These are phyloP conservation scores for Lepidopterella palustris DNA, from an alignment of 495 filamentous ascomycete species.

Conservation along the genomic window DNA sequence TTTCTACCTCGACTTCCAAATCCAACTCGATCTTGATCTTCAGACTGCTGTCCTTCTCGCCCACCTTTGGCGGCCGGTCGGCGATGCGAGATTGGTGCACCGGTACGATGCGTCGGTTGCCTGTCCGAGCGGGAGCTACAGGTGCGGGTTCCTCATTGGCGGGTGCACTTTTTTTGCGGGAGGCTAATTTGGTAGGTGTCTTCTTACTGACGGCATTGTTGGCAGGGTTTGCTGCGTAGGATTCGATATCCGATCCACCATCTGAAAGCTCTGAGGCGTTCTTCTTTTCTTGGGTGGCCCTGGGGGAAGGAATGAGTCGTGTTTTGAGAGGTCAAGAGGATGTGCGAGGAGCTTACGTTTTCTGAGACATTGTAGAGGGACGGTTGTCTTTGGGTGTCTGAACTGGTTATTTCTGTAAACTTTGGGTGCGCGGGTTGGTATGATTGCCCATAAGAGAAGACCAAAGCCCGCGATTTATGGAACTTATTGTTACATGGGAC, in stretches of 20 bases:
- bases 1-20: conserved; percentile 28
- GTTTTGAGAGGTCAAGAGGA: background rate
- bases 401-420: too few relatives aligned
- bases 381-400: too few relatives aligned
- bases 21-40: conserved; percentile 34
- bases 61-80: conserved; percentile 24
- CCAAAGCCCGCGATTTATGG: too few relatives aligned
- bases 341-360: background rate
- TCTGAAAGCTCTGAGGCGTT: background rate
- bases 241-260: background rate
- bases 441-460: too few relatives aligned
- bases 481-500: too few relatives aligned
- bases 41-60: conserved; percentile 26
- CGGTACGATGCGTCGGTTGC: conserved; percentile 23
- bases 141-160: conserved; percentile 6
- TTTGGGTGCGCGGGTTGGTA: too few relatives aligned
- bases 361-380: too few relatives aligned
- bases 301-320: background rate
- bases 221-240: too few relatives aligned
- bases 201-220: background rate
- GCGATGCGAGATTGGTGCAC: conserved; percentile 32
- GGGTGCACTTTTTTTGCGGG: conserved; percentile 14
- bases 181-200: background rate
- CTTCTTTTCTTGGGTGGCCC: background rate
- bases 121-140: background rate